Evolutionary conservation across 2,329 filamentous ascomycete genomes (phyloP), one percentile per base, ranked within the genome.

Genomic region (Pseudogymnoascus sp.): DNA sequence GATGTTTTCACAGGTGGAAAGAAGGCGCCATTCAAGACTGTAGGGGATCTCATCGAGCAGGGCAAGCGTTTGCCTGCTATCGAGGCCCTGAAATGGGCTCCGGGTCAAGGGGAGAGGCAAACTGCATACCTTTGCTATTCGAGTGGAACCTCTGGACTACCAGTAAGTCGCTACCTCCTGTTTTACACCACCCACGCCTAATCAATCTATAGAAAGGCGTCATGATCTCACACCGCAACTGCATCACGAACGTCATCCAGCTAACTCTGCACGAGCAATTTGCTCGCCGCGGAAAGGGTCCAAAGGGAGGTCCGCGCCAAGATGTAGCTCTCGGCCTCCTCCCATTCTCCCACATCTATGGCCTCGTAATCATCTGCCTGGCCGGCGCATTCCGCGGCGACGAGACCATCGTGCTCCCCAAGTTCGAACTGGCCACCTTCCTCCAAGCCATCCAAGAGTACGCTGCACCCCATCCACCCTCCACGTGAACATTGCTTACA

Each of bases 341-440:
- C 0, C 90, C 90, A 0, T 85, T 91, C 71, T 91, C 87, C 66
- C 90, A 93, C 69, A 92, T 93, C 66, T 93, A 92, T 72, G 84
- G 84, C 5, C 76, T 92, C 29, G 83, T 90, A 4, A 82, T 90
- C 15, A 83, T 90, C 2, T 85, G 84, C 42, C 86, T 90, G 71
- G 75, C 79, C 1, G 81, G 81, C 27, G 77, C 84, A 2, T 93
- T 86, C 71, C 82, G 87, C 41, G 91, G 91, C 8, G 90, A 94
- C 67, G 84, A 86, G 62, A 79, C 88, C 8, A 80, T 94, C 60
- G 81, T 93, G 4, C 79, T 94, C 38, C 86, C 82, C 44, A 90
- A 88, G 68, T 95, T 93, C 69, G 89, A 93, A 59, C 80, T 93
- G 55, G 77, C 80, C n/a, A 75, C 77, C 1, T 87, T 85, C 63